Percentiles rank a stretch among this genome's conserved stretches.
Evolutionary conservation across 345 rosid genomes (phyloP).

Genomic region (Ailanthus altissimus): DNA sequence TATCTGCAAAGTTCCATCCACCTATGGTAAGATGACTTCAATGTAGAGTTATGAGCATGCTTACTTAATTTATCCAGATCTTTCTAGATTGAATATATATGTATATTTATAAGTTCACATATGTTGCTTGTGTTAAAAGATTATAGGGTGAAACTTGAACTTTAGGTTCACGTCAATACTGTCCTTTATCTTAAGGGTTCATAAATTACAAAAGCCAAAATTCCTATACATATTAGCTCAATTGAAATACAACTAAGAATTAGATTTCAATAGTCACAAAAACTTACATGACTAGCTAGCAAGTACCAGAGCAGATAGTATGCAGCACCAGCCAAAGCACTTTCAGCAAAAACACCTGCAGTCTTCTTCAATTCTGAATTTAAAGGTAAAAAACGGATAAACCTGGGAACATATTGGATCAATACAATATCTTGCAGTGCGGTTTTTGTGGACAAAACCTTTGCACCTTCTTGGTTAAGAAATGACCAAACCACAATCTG

Average conservation of each 20-base stretch:
- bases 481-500: constrained; percentile 78
- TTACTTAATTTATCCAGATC: no score
- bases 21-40: background rate
- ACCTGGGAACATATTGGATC: constrained; percentile 77
- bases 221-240: no score
- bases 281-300: constrained; percentile 85
- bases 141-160: no score
- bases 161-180: no score
- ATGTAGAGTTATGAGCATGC: no score
- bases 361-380: constrained; percentile 83
- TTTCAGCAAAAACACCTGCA: constrained; percentile 82
- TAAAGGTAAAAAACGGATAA: constrained; percentile 70
- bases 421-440: constrained; percentile 57
- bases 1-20: constrained; percentile 45
- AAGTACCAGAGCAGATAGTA: constrained; percentile 89
- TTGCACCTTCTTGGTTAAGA: constrained; percentile 56
- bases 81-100: no score
- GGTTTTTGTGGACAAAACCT: constrained; percentile 63
- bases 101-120: no score
- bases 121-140: no score
- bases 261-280: background rate
- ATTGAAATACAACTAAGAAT: no score
- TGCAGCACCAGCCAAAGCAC: constrained; percentile 85
- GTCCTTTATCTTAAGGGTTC: no score
- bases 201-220: no score